Evolutionary conservation across 2,329 filamentous ascomycete species (phyloP).

Genomic region (Botrytis paeoniae): DNA sequence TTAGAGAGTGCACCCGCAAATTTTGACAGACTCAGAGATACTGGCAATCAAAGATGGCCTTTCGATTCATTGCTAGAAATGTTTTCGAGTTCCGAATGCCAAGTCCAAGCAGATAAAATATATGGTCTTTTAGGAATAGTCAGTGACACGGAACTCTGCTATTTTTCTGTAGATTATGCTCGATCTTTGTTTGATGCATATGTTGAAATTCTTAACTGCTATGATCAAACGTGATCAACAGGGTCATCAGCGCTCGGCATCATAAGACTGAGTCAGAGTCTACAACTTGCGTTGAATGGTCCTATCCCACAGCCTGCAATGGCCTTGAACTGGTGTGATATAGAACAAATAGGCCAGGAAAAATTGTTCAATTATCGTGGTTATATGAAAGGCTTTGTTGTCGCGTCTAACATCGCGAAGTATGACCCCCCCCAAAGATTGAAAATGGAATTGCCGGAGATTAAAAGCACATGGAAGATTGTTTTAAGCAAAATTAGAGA

Average conservation of each 20-base stretch:
- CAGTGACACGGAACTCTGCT: not conserved
- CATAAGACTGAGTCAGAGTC: not conserved
- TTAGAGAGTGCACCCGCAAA: not conserved
- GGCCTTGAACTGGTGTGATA: not conserved
- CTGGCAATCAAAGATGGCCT: not conserved
- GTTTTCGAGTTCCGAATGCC: not conserved
- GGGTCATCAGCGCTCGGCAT: not conserved
- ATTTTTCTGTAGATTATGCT: not conserved
- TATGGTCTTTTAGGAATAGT: not conserved
- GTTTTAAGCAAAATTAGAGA: not conserved
- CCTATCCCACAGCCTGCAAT: not conserved
- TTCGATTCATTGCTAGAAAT: not conserved
- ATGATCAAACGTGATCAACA: not conserved
- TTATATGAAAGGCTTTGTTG: not conserved
- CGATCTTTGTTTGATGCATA: not conserved
- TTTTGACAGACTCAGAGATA: not conserved
- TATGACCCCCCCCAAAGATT: not conserved
- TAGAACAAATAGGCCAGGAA: not conserved
- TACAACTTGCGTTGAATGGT: not conserved
- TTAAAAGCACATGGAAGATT: not conserved
- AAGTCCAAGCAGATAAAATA: not conserved
- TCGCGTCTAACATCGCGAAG: not conserved
- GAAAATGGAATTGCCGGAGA: not conserved
- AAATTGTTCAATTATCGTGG: not conserved
- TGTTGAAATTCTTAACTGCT: not conserved